These are phyloP conservation scores for Perkinsus olseni DNA, from an alignment of 169 alveolate species.

Conservation along the genomic window DNA sequence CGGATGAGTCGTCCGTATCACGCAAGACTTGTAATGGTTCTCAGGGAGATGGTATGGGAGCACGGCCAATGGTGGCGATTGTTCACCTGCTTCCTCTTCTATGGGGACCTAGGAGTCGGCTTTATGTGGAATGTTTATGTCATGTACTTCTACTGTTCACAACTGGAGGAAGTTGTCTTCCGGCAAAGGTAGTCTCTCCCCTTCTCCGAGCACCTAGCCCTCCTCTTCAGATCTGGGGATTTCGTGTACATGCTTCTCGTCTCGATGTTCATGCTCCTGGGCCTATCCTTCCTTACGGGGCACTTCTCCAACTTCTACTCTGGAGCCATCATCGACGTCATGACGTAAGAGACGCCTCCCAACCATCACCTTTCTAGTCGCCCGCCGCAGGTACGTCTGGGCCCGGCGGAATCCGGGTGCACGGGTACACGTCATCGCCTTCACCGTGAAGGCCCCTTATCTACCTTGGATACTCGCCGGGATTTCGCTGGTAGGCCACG, in stretches of 20 bases:
- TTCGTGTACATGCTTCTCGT: slow-evolving; percentile 42
- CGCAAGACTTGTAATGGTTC: neutral
- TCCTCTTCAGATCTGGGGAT: slow-evolving; percentile 22
- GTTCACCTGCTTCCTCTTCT: slow-evolving; percentile 74
- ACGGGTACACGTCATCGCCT: slow-evolving; percentile 62
- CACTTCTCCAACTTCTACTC: slow-evolving; percentile 67
- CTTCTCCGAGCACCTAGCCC: neutral
- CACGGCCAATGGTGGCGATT: slow-evolving; percentile 70
- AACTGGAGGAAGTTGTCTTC: slow-evolving; percentile 40
- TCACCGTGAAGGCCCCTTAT: slow-evolving; percentile 79
- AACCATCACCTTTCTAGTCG: neutral
- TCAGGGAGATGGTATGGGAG: slow-evolving; percentile 3
- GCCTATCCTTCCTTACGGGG: slow-evolving; percentile 45
- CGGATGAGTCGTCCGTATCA: neutral
- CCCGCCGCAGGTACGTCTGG: slow-evolving; percentile 58
- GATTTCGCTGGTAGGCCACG: neutral
- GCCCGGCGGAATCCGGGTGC: slow-evolving; percentile 76
- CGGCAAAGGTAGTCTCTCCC: slow-evolving; percentile 8
- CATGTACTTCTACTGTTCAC: slow-evolving; percentile 51
- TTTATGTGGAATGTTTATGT: slow-evolving; percentile 84
- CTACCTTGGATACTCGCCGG: slow-evolving; percentile 61
- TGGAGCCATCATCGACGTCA: slow-evolving; percentile 78
- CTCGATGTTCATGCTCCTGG: slow-evolving; percentile 35
- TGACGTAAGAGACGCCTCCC: slow-evolving; percentile 38
- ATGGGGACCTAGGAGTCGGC: slow-evolving; percentile 77